Base-by-base conservation (phyloP, 164 flowering plant genomes). In the Tinospora cordifolia region DNA sequence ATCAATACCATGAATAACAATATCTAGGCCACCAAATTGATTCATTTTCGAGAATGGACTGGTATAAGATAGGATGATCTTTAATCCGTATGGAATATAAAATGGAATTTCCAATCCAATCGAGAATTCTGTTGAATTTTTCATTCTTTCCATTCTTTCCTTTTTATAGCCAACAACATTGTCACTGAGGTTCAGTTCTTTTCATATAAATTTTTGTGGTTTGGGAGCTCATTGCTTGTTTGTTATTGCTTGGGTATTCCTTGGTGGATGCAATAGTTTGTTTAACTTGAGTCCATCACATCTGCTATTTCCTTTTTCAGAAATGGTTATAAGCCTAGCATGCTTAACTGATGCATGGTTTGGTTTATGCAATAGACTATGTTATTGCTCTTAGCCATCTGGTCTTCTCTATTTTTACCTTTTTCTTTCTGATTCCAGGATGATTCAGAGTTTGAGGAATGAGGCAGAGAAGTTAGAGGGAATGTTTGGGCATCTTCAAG, bases 381-480 rank as follows among this genome's bases (percentile, higher is more conserved):
- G 60, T 54, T 54, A 30, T 30, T 30, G 54, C 14, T 47, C 22
- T 51, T 51, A 6, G 59, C 3, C n/a, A 24, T 17, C 24, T 54
- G 6, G 19, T 19, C 21, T n/a, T 8, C 6, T 19, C 21, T 54
- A 21, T 22, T 54, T 54, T 54, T 44, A 44, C 47, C 21, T 19
- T 69, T 58, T 68, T 14, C 65, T 24, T 65, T 30, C 36, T 4
- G 36, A 66, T 76, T 74, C 60, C 84, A 94, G 99, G 82, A 85
- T 90, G 93, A 80, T 89, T 72, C 89, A 84, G 71, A 84, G 86
- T 69, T 72, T 90, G 58, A 83, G 75, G 81, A 77, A 72, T 69
- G 97, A 92, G 76, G 88, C 87, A 49, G 69, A 81, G 65, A 90
- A 83, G 75, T 84, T 91, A 40, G 96, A 90, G 66, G 91, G 87